Conservation (phyloP, 2,329 filamentous ascomycete species). For the Sporothrix dimorphospora region DNA sequence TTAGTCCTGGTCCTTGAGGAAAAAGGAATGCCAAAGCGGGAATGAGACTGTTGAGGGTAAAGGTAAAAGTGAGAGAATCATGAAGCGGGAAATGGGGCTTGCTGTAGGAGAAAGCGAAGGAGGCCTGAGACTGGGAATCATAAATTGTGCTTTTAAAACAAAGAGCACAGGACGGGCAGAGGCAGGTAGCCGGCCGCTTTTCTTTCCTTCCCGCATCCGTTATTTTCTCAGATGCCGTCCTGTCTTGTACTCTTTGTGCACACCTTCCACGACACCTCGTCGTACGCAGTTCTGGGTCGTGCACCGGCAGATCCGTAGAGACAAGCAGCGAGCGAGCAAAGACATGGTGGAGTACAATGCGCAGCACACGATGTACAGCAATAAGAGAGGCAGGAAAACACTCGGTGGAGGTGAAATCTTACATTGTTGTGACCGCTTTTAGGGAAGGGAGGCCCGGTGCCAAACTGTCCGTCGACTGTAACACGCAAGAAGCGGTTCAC, state of each 20-base stretch:
- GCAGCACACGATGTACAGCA: neutral
- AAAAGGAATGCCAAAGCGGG: neutral
- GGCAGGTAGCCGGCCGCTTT: conserved; percentile 1
- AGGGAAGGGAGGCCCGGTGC: conserved; percentile 20
- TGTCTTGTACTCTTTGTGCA: conserved; percentile 7
- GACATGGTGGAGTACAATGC: neutral
- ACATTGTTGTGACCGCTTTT: conserved; percentile 8
- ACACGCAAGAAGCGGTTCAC: conserved; percentile 22
- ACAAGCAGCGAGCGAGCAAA: neutral
- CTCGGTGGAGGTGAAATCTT: neutral
- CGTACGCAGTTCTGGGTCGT: neutral
- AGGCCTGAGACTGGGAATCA: neutral
- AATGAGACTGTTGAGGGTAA: neutral
- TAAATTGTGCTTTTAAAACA: neutral
- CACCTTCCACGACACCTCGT: conserved; percentile 20
- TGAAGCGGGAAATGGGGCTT: too few relatives aligned
- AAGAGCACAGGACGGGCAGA: conserved; percentile 6
- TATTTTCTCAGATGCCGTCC: conserved; percentile 10
- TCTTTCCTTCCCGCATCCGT: neutral
- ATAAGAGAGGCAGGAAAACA: neutral
- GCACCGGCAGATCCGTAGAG: conserved; percentile 8
- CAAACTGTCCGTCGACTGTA: conserved; percentile 18
- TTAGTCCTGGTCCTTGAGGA: conserved; percentile 6
- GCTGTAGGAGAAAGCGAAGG: conserved; percentile 9
- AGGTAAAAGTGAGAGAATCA: neutral